These are phyloP conservation scores for Stephanodiscus minutulus DNA, from an alignment of 108 stramenopile species.

Conservation along the genomic window DNA sequence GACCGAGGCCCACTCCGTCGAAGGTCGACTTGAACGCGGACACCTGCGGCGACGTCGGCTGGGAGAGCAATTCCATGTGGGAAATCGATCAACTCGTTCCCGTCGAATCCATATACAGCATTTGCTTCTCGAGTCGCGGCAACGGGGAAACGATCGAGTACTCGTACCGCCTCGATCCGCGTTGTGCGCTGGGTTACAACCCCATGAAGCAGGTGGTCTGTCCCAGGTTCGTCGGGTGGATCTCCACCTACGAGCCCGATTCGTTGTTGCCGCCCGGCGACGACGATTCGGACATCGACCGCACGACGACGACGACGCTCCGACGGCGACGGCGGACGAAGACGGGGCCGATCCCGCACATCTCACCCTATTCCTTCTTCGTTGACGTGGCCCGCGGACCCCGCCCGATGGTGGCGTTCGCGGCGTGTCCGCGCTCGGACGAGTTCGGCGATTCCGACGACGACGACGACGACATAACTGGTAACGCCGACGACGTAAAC, in stretches of 20 bases:
- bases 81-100: slow-evolving; percentile 24
- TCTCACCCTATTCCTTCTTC: slow-evolving; percentile 38
- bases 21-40: not conserved
- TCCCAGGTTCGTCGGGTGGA: slow-evolving; percentile 36
- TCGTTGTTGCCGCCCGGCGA: not conserved
- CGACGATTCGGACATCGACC: not conserved
- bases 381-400: slow-evolving; percentile 32
- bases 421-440: slow-evolving; percentile 30
- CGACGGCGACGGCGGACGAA: not conserved
- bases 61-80: slow-evolving; percentile 24
- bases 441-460: slow-evolving; percentile 26
- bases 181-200: slow-evolving; percentile 32
- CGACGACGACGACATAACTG: not conserved
- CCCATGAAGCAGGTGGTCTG: slow-evolving; percentile 39
- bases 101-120: slow-evolving; percentile 5
- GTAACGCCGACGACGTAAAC: not conserved
- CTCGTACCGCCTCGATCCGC: slow-evolving; percentile 26
- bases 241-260: slow-evolving; percentile 27
- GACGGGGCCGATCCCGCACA: slow-evolving; percentile 25
- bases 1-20: slow-evolving; percentile 5
- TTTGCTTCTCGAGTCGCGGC: not conserved
- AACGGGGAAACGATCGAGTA: slow-evolving; percentile 24
- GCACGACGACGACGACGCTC: not conserved
- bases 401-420: slow-evolving; percentile 37
- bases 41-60: slow-evolving; percentile 14